Base-by-base conservation (phyloP, 768 basidiomycete species). In the Cubamyces lactineus region DNA sequence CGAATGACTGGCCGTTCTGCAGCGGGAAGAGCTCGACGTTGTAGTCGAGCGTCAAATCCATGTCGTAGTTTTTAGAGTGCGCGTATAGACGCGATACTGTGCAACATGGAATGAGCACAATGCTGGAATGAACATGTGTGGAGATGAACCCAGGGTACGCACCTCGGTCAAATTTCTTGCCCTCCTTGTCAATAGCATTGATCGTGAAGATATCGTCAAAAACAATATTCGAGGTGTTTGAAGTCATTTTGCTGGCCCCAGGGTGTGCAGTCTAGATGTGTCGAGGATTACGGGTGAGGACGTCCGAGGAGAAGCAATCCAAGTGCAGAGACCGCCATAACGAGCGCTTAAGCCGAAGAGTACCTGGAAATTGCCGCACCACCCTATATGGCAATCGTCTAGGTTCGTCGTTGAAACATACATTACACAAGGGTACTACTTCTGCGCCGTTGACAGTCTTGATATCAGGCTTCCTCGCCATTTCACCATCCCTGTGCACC, bases 131-230 rank as follows among this genome's bases (percentile, higher is more conserved):
- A 15, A 13, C 15, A 16, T 26, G 13, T 23, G 23, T 12, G 1
- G 26, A 5, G 15, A 2, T 28, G 23, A 15, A 28, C 47, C 41
- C 45, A 43, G 53, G 71, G 23, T 38, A 48, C 86, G 50, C 59
- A 96, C 96, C 96, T 88, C 96, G 81, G 76, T 99, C 97, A 69
- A 98, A 99, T 74, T 96, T 97, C 80, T 92, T 97, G 49, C 96
- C 96, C 68, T 95, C 96, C 74, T 86, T 87, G 79, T 96, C 88
- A 52, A 96, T 91, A 46, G 76, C 87, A 66, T 84, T 83, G 67
- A 96, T 89, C 12, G 84, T 88, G 77, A 98, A 98, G 47, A 95
- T 88, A 73, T 98, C 96, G 71, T 96, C 92, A 71, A 98, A 98
- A 59, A 97, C 85, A 68, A 96, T 85, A 72, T 82, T 90, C 1